Evolutionary conservation across 2,329 filamentous ascomycete genomes (phyloP), one percentile per base, ranked within the genome.

Genomic region (Xylariaceae sp.): DNA sequence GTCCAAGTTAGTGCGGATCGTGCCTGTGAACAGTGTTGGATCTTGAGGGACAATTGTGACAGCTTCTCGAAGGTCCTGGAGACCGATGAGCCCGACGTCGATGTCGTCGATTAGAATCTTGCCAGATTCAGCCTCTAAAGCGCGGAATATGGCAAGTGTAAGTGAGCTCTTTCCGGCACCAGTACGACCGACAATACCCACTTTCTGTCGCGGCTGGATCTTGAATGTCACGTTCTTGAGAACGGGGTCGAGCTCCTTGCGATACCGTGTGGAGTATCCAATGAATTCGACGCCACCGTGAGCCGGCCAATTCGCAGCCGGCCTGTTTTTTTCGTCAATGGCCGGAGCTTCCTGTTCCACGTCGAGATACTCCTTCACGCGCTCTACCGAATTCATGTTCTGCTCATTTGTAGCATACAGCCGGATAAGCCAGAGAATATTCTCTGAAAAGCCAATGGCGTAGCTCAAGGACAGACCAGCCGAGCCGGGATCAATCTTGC

Each of bases 41-140:
- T 99, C 94, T 73, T 99, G 94, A 27, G 94, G 94, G 49, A 99
- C 94, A 69, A 99, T 97, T 0, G 95, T 96, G 61, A 99, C 95
- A 42, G 89, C 86, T 71, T 95, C 87, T 48, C 94, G 87, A 61
- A 99, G 75, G 69, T 97, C 92, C 56, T 89, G 87, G n/a, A 99
- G 80, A 6, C 94, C 94, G 56, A 99, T 96, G 54, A 78, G 75
- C 44, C 89, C 85, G 63, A 97, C 90, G 62, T 97, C 89, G n/a
- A 99, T 74, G 55, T 85, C 87, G 59, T 99, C 94, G 47, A 99
- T 89, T 17, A 95, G 65, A 54, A 99, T 96, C 66, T 87, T 89
- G 61, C 94, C 94, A 57, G 82, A 79, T 61, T 96, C 90, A 1
- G 94, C 90, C 69, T 99, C 94, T 2, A 99, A 76, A 1, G 90